Base-by-base conservation (phyloP, 139 green algal genomes). In the Pleodorina starrii region DNA sequence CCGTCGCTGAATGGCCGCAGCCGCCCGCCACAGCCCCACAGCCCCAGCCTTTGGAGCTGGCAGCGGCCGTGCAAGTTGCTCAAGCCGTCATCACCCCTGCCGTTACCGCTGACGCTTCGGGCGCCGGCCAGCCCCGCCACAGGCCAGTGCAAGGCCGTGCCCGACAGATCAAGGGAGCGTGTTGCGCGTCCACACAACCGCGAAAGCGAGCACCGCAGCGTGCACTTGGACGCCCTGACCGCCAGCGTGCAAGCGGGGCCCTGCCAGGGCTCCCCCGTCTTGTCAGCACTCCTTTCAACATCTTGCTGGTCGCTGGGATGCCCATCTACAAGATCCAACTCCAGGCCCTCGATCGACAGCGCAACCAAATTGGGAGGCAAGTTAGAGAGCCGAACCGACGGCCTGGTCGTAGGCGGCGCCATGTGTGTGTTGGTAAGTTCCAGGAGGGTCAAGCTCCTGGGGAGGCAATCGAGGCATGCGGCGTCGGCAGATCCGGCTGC, bases 1-100 rank as follows among this genome's bases (percentile, higher is more conserved):
- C 7, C 42, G 43, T 87, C 80, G 1, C 17, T 27, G 7, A 63
- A 73, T 11, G 60, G n/a, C 5, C 60, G n/a, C 29, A 78, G 23
- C 54, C 14, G 0, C 7, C 80, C 80, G n/a, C n/a, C 36, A 42
- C 80, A 87, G 43, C 60, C 60, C 80, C 42, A 77, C 16, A 87
- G 17, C 59, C 80, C 29, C 14, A 87, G 63, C 60, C 16, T 4
- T 5, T 29, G 59, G 19, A 87, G 60, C 60, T 87, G 51, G 5
- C 2, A n/a, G 54, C 78, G 42, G 78, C 23, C 9, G 19, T 16
- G n/a, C 74, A 83, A 83, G 44, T 25, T 23, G 14, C 29, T 38
- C 46, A 54, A 16, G 42, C 74, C 63, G n/a, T n/a, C n/a, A n/a
- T n/a, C 63, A 40, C 63, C 63, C 21, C 11, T 40, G 29, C 63